phyloP scores from a whole-genome alignment of 306 rosid genomes.

The Cucumis melo region DNA sequence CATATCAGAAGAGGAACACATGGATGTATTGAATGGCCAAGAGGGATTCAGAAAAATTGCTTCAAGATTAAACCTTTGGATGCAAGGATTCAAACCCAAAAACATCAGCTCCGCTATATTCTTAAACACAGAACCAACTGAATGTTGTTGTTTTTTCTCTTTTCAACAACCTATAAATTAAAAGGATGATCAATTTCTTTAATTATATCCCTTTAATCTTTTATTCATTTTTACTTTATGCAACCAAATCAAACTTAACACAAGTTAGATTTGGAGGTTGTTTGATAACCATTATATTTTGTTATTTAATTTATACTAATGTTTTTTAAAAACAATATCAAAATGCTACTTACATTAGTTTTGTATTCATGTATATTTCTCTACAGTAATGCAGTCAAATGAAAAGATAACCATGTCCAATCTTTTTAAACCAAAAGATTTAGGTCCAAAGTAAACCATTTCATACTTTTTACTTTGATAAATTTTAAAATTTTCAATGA shows the following conservation, averaged over 20 bases:
- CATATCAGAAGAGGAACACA: conserved; percentile 52
- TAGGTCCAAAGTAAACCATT: too few relatives aligned
- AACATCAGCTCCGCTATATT: conserved; percentile 36
- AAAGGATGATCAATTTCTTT: background rate
- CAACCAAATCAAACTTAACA: background rate
- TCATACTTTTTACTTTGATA: too few relatives aligned
- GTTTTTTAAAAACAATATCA: too few relatives aligned
- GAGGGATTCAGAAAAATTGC: conserved; percentile 18
- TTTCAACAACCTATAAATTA: background rate
- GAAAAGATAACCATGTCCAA: too few relatives aligned
- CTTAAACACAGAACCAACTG: conserved; percentile 21
- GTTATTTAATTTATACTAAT: too few relatives aligned
- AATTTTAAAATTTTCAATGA: too few relatives aligned
- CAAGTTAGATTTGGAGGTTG: too few relatives aligned
- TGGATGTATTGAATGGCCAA: conserved; percentile 56
- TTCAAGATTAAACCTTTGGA: conserved; percentile 28
- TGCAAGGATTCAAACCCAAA: conserved; percentile 41
- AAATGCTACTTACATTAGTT: too few relatives aligned
- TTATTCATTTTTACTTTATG: background rate
- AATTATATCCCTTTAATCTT: background rate
- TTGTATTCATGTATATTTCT: too few relatives aligned
- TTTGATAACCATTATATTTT: too few relatives aligned
- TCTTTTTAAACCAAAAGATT: too few relatives aligned
- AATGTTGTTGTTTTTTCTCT: background rate
- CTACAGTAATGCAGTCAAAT: too few relatives aligned